Conservation (phyloP, 2,329 filamentous ascomycete species). For the Pseudofabraea citricarpa region DNA sequence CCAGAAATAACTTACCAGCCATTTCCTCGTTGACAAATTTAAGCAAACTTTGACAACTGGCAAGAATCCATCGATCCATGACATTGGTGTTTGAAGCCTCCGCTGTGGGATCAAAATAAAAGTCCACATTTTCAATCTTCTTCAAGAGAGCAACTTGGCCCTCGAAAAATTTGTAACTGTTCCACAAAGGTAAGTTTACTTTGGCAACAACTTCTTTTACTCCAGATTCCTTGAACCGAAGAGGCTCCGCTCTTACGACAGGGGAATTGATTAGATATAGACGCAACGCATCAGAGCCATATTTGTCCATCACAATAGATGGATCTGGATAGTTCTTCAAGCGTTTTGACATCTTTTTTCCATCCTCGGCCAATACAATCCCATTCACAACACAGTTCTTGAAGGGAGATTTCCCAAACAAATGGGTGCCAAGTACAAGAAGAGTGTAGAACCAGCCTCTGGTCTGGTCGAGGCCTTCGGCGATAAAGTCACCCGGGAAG, state of each 20-base stretch:
- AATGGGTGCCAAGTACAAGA: constrained; percentile 79
- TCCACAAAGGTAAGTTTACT: constrained; percentile 88
- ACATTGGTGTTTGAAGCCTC: constrained; percentile 80
- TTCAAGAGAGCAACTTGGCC: constrained; percentile 81
- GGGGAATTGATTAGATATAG: constrained; percentile 97
- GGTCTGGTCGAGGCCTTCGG: constrained; percentile 89
- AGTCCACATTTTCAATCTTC: constrained; percentile 76
- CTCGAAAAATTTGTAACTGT: constrained; percentile 95
- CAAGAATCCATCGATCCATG: constrained; percentile 94
- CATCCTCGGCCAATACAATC: constrained; percentile 88
- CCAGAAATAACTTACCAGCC: constrained; percentile 63
- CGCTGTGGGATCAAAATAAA: constrained; percentile 70
- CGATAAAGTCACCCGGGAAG: constrained; percentile 92
- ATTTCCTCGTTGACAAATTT: constrained; percentile 93
- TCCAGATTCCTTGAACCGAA: constrained; percentile 85
- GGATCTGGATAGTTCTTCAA: constrained; percentile 96
- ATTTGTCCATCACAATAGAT: constrained; percentile 73
- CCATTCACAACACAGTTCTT: constrained; percentile 96
- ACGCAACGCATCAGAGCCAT: constrained; percentile 86
- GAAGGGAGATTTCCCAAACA: constrained; percentile 82
- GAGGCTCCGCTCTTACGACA: constrained; percentile 83
- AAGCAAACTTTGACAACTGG: constrained; percentile 84
- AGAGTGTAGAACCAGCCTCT: constrained; percentile 97
- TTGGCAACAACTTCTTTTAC: constrained; percentile 95
- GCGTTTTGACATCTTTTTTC: constrained; percentile 98